These are phyloP conservation scores for Colletotrichum sp. DNA, from an alignment of 2,329 filamentous ascomycete genomes.

Conservation along the genomic window DNA sequence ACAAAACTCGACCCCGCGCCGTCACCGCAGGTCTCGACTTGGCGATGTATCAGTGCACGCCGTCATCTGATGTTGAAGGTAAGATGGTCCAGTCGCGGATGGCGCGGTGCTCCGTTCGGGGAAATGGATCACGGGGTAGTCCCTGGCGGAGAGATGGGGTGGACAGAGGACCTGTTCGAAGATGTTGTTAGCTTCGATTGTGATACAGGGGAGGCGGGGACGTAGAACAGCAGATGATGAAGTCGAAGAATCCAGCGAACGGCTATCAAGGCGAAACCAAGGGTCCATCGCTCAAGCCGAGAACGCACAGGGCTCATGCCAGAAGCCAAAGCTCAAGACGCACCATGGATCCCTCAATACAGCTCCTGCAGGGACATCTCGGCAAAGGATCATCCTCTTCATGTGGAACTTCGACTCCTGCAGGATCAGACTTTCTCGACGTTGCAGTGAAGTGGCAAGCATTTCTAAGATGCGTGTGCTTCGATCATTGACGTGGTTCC, in stretches of 20 bases:
- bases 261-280: background rate
- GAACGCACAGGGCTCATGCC: background rate
- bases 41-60: background rate
- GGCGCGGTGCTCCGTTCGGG: background rate
- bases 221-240: background rate
- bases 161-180: background rate
- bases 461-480: background rate
- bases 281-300: background rate
- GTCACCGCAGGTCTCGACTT: background rate
- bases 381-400: accelerated
- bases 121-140: background rate
- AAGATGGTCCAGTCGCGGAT: background rate
- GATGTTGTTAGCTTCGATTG: background rate
- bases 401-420: background rate
- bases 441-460: background rate
- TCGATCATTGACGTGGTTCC: background rate
- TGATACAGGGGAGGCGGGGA: background rate
- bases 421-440: background rate
- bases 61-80: background rate
- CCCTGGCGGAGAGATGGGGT: background rate
- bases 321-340: background rate
- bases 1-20: background rate
- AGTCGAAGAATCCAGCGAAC: background rate
- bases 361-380: background rate
- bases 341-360: background rate